Conservation (phyloP, 2,329 filamentous ascomycete genomes). For the Aspergillus piperis region DNA sequence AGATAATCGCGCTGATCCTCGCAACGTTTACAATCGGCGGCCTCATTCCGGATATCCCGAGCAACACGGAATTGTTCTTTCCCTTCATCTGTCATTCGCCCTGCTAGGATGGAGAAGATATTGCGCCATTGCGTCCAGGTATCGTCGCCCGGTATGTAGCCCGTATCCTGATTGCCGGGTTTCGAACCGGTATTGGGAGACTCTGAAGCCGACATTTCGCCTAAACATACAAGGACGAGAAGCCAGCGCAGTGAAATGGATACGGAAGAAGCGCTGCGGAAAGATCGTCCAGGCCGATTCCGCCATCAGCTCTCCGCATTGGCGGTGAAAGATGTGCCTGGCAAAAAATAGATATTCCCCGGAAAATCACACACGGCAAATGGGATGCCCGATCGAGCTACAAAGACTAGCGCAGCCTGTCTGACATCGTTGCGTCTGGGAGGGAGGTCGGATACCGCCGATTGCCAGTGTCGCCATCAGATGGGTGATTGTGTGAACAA, state of each 20-base stretch:
- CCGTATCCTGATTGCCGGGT: slow-evolving; percentile 32
- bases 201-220: slow-evolving; percentile 35
- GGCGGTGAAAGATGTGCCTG: slow-evolving; percentile 26
- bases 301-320: slow-evolving; percentile 27
- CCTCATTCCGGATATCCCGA: slow-evolving; percentile 74
- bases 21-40: slow-evolving; percentile 75
- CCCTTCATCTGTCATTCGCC: slow-evolving; percentile 68
- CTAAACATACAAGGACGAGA: neutral
- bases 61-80: slow-evolving; percentile 74
- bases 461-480: neutral
- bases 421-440: neutral
- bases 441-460: neutral
- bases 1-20: slow-evolving; percentile 82
- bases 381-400: neutral
- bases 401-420: neutral
- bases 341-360: slow-evolving; percentile 29
- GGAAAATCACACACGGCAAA: neutral
- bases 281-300: neutral
- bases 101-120: slow-evolving; percentile 80
- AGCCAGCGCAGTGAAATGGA: neutral
- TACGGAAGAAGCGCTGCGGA: neutral
- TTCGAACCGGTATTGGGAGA: slow-evolving; percentile 17
- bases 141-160: slow-evolving; percentile 44
- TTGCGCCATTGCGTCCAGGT: slow-evolving; percentile 68
- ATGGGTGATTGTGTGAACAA: neutral